Evolutionary conservation across 352 stramenopile species (phyloP), one percentile per base, ranked within the genome.

Genomic region (Phytophthora parvispora): DNA sequence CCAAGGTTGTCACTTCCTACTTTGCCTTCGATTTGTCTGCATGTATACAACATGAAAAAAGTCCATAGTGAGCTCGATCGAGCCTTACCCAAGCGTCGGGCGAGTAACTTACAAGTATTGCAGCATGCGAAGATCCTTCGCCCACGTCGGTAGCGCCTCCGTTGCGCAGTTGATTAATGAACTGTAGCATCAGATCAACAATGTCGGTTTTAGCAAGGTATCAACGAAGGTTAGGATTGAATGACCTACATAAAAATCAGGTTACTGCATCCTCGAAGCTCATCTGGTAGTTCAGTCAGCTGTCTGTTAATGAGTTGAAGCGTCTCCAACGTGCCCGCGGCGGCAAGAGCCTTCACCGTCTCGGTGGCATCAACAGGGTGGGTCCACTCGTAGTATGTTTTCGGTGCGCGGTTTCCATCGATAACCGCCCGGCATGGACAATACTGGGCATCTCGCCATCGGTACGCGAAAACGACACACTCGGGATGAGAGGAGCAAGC

Each of bases 1-100:
- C 47, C 52, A n/a, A 74, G 60, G n/a, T 81, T 82, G 18, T 31
- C 24, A 31, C 43, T 59, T 0, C 62, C 63, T 3, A 74, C 45
- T 27, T 68, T 80, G 13, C 80, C 80, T 72, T 84, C 80, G 18
- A 87, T 69, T 58, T 86, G 77, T n/a, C 80, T 87, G 25, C 18
- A n/a, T n/a, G n/a, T n/a, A n/a, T n/a, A n/a, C n/a, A n/a, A n/a
- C n/a, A n/a, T n/a, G n/a, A n/a, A n/a, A n/a, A n/a, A n/a, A n/a
- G n/a, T n/a, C n/a, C n/a, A n/a, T n/a, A n/a, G n/a, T n/a, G n/a
- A n/a, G n/a, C n/a, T n/a, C n/a, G n/a, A n/a, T n/a, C n/a, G n/a
- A n/a, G n/a, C n/a, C n/a, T n/a, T n/a, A n/a, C n/a, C n/a, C n/a
- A n/a, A n/a, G n/a, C n/a, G n/a, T n/a, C n/a, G n/a, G n/a, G n/a